Conservation (phyloP, 1,284 basidiomycete genomes). For the Cryptococcus sp. region DNA sequence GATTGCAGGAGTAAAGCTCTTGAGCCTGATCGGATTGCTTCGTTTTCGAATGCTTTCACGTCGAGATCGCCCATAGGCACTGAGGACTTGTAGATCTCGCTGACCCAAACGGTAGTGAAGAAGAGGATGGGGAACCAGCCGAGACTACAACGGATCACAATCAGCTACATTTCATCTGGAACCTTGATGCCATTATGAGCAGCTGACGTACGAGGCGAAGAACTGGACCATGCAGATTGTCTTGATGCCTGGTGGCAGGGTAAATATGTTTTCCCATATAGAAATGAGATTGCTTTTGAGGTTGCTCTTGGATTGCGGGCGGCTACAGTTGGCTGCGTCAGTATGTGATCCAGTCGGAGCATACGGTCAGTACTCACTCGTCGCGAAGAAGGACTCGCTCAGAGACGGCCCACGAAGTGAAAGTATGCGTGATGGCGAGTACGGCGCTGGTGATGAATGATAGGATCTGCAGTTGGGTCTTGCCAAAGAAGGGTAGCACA, state of each 20-base stretch:
- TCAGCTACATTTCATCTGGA: constrained; percentile 3
- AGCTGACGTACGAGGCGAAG: constrained; percentile 65
- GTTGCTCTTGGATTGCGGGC: constrained; percentile 42
- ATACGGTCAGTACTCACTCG: constrained; percentile 42
- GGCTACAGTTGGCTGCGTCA: constrained; percentile 27
- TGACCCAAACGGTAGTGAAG: constrained; percentile 82
- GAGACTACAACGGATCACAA: constrained; percentile 58
- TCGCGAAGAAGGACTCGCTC: constrained; percentile 71
- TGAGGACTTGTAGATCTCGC: constrained; percentile 73
- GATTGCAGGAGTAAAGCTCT: constrained; percentile 79
- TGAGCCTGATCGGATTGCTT: constrained; percentile 79
- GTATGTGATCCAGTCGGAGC: background rate
- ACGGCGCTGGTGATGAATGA: constrained; percentile 57
- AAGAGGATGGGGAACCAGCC: constrained; percentile 89
- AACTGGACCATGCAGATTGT: constrained; percentile 79
- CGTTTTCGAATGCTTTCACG: constrained; percentile 58
- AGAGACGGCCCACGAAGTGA: constrained; percentile 68
- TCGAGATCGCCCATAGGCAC: constrained; percentile 36
- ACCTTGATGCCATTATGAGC: constrained; percentile 8
- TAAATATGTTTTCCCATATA: constrained; percentile 68
- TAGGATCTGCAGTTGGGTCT: constrained; percentile 74
- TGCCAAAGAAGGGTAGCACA: constrained; percentile 67
- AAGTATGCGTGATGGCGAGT: constrained; percentile 54
- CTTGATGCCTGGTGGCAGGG: constrained; percentile 71
- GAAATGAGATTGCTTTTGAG: constrained; percentile 42